Base-by-base conservation (phyloP, 495 filamentous ascomycete species). In the Neurospora discreta region DNA sequence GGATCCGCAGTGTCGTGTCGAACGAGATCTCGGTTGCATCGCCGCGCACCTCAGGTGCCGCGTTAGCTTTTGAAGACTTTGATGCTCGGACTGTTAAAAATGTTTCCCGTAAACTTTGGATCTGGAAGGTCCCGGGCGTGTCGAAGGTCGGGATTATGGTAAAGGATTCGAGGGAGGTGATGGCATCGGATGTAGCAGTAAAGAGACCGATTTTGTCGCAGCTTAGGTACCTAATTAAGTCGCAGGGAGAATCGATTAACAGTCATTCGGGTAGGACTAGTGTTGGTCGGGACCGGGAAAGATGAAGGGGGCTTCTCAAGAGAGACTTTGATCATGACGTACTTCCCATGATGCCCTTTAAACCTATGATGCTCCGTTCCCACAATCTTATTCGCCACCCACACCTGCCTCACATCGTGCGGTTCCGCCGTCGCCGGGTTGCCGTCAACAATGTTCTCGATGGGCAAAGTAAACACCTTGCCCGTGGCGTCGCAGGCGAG, bases 371-470 rank as follows among this genome's bases (percentile, higher is more conserved):
- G 80, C 72, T 96, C 93, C 11, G 90, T 93, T 5, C 95, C 95
- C 5, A 92, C 90, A 20, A 97, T 90, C 72, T 85, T 85, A 74
- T 92, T 97, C 70, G 92, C 94, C 70, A 98, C 87, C 94, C 94
- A 98, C 23, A 99, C 95, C 82, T 98, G 94, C 73, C 94, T 85
- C 26, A 98, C 92, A 80, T 97, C 93, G 76, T 97, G 93, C 67
- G 95, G 95, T 81, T 98, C 95, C 40, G 95, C 93, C 5, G 89
- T 96, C 18, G 82, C 72, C 5, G 91, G 88, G 81, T 95, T 90
- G 26, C 85, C 89, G 70, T 95, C 93, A 58, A 95, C 82, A 30
- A 97, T 89, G 77, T 97, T 96, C 82, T 94, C 92, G 43, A 98
- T 82, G 33, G 85, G 81, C 71, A 89, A 90, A 2, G 91, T 85